A percentile compares a stretch with the other conserved stretches of the same genome.
Evolutionary conservation across 139 green algal genomes (phyloP).

Genomic region (Chlorella sp.): DNA sequence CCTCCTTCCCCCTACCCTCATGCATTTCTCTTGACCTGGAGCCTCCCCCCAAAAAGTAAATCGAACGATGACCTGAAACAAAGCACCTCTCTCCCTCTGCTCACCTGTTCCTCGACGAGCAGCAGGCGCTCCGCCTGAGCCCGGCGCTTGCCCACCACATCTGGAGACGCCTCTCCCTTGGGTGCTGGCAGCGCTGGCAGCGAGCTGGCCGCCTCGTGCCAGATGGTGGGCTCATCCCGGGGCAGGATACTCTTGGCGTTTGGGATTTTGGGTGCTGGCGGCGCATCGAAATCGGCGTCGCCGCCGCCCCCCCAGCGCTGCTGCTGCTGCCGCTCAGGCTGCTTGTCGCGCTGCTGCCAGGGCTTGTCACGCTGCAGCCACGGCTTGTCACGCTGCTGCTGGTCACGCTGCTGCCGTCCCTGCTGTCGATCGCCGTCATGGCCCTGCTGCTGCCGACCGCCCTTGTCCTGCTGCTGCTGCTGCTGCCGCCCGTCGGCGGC

Average conservation of each 20-base stretch:
- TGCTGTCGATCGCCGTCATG: not conserved
- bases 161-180: slow-evolving; percentile 35
- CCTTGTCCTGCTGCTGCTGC: slow-evolving; percentile 4
- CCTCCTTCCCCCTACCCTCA: no score
- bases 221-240: slow-evolving; percentile 65
- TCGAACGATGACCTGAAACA: no score
- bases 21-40: no score
- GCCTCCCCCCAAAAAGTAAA: no score
- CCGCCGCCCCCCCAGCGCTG: not conserved
- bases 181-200: slow-evolving; percentile 45
- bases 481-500: not conserved
- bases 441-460: not conserved
- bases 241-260: slow-evolving; percentile 62
- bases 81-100: not conserved
- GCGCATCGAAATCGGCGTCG: not conserved
- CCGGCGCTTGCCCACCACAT: slow-evolving; percentile 32
- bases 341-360: not conserved
- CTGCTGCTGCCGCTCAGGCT: slow-evolving; percentile 4
- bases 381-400: not conserved
- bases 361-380: not conserved
- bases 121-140: slow-evolving; percentile 49
- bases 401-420: not conserved
- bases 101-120: slow-evolving; percentile 36
- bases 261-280: slow-evolving; percentile 45
- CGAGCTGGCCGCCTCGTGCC: slow-evolving; percentile 65